phyloP scores from a whole-genome alignment of 2,329 filamentous ascomycete species.

The Fusarium sp. region DNA sequence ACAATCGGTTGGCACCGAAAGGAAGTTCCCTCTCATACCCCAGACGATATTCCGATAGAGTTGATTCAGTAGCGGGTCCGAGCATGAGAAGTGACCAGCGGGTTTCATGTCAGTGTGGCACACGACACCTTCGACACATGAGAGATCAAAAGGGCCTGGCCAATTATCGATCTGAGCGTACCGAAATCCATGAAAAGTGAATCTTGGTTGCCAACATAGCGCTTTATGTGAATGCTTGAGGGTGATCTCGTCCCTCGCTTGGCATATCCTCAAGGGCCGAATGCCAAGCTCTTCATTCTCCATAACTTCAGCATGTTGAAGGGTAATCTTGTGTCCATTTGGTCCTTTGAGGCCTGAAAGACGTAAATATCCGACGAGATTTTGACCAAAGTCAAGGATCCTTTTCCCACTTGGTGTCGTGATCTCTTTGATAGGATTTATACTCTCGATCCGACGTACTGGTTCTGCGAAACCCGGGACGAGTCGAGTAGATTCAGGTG shows the following conservation, averaged over 20 bases:
- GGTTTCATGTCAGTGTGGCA: conserved; percentile 66
- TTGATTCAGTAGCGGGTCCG: conserved; percentile 65
- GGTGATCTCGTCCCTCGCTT: conserved; percentile 30
- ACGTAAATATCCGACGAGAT: conserved; percentile 67
- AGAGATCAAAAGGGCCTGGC: conserved; percentile 37
- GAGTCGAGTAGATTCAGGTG: conserved; percentile 59
- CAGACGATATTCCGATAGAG: conserved; percentile 67
- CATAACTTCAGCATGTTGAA: conserved; percentile 68
- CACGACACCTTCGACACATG: conserved; percentile 49
- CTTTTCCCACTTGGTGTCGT: conserved; percentile 58
- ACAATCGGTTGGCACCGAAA: conserved; percentile 69
- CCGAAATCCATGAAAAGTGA: conserved; percentile 69
- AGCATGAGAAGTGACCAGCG: conserved; percentile 65
- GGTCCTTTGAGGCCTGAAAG: conserved; percentile 52
- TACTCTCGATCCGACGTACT: conserved; percentile 18
- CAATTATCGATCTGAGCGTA: conserved; percentile 64
- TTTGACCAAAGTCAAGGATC: conserved; percentile 70
- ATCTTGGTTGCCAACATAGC: conserved; percentile 59
- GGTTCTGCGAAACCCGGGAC: conserved; percentile 54
- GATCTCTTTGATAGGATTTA: conserved; percentile 43
- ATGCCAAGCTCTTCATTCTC: conserved; percentile 61
- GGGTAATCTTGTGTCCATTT: conserved; percentile 57
- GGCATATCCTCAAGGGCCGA: conserved; percentile 34
- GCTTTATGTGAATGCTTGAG: conserved; percentile 30
- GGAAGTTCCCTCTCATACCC: conserved; percentile 70